Conservation (phyloP, 73 alveolate species). For the Paramecium sonneborni region DNA sequence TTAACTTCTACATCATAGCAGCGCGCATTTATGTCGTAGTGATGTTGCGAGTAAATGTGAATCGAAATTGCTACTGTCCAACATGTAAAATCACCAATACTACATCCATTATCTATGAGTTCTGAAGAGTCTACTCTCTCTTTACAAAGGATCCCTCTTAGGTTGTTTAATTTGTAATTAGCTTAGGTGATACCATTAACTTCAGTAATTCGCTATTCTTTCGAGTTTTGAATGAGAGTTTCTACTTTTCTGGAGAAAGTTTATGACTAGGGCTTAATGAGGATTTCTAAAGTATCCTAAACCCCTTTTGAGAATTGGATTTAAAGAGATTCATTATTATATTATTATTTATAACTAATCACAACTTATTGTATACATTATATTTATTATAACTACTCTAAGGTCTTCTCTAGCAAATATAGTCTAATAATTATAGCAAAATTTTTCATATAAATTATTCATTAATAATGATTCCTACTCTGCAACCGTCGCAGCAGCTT, state of each 20-base stretch:
- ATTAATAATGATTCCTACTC: constrained; percentile 36
- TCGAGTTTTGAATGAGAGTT: background rate
- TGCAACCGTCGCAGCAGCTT: constrained; percentile 56
- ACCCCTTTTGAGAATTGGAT: constrained; percentile 14
- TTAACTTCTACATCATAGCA: background rate
- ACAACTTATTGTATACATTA: background rate
- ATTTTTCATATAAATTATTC: background rate
- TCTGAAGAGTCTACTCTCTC: background rate
- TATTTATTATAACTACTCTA: background rate
- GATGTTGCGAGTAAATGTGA: background rate
- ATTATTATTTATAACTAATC: background rate
- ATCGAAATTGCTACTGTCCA: background rate
- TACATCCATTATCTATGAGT: background rate
- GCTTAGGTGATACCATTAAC: background rate
- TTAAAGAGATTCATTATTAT: constrained; percentile 8
- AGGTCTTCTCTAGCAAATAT: background rate
- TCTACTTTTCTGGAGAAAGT: background rate
- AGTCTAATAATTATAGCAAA: background rate
- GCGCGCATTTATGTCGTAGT: constrained; percentile 1
- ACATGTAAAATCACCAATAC: background rate
- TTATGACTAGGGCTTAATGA: background rate
- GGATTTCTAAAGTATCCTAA: constrained; percentile 36
- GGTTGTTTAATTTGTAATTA: background rate
- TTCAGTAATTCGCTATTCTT: background rate
- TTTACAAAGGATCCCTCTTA: background rate